These are phyloP conservation scores for Aspergillus ellipticus DNA, from an alignment of 495 filamentous ascomycete genomes.

Conservation along the genomic window DNA sequence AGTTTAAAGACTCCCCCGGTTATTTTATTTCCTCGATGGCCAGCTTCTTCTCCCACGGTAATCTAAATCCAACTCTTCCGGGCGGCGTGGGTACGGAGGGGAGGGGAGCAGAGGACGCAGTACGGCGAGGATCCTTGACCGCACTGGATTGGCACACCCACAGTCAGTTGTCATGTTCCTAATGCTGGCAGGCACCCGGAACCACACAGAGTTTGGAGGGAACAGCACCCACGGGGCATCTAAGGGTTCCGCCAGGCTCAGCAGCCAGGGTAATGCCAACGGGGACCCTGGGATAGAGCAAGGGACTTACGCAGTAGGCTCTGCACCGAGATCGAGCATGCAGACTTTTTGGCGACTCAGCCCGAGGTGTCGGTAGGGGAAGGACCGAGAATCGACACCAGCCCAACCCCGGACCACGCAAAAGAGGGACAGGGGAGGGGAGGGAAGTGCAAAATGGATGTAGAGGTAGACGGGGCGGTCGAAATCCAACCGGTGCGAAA, in stretches of 20 bases:
- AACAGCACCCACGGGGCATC: conserved; percentile 2
- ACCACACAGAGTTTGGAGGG: conserved; percentile 10
- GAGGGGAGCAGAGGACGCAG: conserved; percentile 5
- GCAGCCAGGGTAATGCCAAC: conserved; percentile 7
- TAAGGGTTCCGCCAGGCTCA: conserved; percentile 9
- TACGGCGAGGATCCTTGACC: conserved; percentile 11
- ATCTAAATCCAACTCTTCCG: neutral
- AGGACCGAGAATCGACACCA: conserved; percentile 13
- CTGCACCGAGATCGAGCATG: conserved; percentile 14
- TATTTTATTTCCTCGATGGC: neutral
- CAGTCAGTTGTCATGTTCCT: conserved; percentile 19
- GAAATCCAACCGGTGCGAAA: neutral
- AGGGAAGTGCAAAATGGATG: conserved; percentile 5
- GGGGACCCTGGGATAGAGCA: neutral
- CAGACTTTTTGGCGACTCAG: conserved; percentile 20
- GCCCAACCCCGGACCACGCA: conserved; percentile 11
- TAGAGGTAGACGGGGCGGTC: neutral
- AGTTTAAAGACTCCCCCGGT: neutral
- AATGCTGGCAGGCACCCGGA: conserved; percentile 16
- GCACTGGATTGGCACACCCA: conserved; percentile 6
- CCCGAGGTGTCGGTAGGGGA: conserved; percentile 8
- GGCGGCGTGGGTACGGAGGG: neutral
- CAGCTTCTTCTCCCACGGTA: neutral
- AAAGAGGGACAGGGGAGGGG: conserved; percentile 9
- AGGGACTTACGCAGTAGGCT: conserved; percentile 13